A percentile compares a stretch with the other conserved stretches of the same genome.
Evolutionary conservation across 345 rosid genomes (phyloP).

Genomic region (Sisymbrium irio): DNA sequence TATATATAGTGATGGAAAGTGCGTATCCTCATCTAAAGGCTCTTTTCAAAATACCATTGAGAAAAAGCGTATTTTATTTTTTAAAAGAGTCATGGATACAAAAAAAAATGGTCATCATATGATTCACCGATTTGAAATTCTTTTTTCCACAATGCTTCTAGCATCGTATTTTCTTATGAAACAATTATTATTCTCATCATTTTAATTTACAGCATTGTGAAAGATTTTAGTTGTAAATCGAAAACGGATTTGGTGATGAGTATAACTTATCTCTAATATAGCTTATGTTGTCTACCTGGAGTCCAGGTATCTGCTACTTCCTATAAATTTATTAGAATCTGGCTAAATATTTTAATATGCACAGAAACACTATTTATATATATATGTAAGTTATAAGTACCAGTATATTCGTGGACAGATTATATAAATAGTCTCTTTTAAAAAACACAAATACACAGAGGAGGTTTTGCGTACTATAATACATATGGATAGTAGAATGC

Average conservation of each 20-base stretch:
- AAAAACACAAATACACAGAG: neutral
- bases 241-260: neutral
- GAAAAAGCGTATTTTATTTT: neutral
- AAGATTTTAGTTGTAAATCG: neutral
- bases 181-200: neutral
- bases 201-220: neutral
- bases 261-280: neutral
- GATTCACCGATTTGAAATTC: neutral
- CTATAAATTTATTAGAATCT: constrained; percentile 5
- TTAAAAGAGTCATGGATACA: neutral
- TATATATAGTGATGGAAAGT: neutral
- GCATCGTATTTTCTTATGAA: neutral
- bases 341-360: neutral
- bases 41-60: neutral
- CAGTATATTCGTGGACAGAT: constrained; percentile 5
- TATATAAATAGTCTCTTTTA: neutral
- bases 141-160: neutral
- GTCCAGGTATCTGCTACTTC: neutral
- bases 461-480: constrained; percentile 14
- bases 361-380: neutral
- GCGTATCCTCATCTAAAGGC: neutral
- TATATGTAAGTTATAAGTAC: neutral
- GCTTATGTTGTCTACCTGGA: neutral
- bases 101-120: neutral
- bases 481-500: constrained; percentile 19